A percentile compares a stretch with the other conserved stretches of the same genome.
Evolutionary conservation across 2,329 filamentous ascomycete genomes (phyloP).

Genomic region (Taxawa tesnikishii): DNA sequence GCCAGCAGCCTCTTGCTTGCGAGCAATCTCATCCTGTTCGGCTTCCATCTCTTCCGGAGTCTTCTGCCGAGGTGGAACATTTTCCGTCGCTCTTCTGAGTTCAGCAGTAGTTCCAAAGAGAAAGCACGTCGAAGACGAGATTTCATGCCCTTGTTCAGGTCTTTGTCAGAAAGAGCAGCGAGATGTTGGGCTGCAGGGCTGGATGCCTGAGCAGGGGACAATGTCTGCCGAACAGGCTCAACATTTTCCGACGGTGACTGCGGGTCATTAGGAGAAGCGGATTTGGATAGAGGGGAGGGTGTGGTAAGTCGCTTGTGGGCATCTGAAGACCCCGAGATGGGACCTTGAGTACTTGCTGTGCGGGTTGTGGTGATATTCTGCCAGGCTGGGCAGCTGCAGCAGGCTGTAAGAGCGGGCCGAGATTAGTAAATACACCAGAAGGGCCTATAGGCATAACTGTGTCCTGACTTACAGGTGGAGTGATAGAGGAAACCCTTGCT

Average conservation of each 20-base stretch:
- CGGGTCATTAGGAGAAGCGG: conserved; percentile 5
- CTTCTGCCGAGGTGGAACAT: conserved; percentile 23
- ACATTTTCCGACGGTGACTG: conserved; percentile 6
- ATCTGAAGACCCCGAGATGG: no score
- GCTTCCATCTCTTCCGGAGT: conserved; percentile 42
- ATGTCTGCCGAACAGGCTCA: no score
- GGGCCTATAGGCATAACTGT: neutral
- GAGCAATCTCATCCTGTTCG: conserved; percentile 82
- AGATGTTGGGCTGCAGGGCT: conserved; percentile 77
- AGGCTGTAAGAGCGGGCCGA: no score
- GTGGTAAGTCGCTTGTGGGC: no score
- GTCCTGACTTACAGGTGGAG: conserved; percentile 6
- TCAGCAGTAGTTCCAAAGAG: conserved; percentile 96
- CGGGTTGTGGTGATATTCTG: neutral
- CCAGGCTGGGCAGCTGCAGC: neutral
- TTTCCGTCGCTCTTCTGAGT: conserved; percentile 62
- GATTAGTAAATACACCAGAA: neutral
- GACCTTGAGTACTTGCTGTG: no score
- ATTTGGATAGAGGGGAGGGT: conserved; percentile 34
- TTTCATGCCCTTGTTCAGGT: conserved; percentile 67
- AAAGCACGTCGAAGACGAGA: conserved; percentile 81
- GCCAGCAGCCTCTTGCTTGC: conserved; percentile 82
- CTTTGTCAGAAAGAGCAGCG: conserved; percentile 75
- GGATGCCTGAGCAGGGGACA: no score
- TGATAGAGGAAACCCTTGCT: conserved; percentile 8